Evolutionary conservation across 768 basidiomycete species (phyloP), one percentile per base, ranked within the genome.

Genomic region (Termitomyces sp.): DNA sequence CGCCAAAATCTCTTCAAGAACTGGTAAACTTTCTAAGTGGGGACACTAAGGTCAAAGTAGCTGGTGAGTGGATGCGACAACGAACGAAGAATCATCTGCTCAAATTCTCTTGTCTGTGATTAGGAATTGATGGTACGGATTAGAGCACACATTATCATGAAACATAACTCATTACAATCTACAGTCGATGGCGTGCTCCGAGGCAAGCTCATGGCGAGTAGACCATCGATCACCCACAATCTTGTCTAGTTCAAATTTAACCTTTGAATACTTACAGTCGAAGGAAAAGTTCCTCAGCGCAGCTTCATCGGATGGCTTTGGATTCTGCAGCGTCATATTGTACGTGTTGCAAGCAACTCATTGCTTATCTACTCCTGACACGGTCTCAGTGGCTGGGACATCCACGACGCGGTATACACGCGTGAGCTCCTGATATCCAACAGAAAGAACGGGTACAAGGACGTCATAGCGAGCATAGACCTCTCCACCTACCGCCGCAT

Each of bases 271-370:
- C 54, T 38, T n/a, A 48, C 68, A 97, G 93, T 90, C 89, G 15
- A 97, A 90, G 72, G 79, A 86, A 50, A 98, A 98, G 73, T 97
- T 98, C 68, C 67, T 97, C 35, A 84, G 84, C 49, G 88, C 91
- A 0, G 89, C 78, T 8, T 81, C 85, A 50, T 81, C 86, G 0
- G 84, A 86, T 60, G 93, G 93, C 0, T 96, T 97, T 68, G 92
- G 93, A 5, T 97, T 95, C 73, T 96, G 92, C 73, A 91, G 89
- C 63, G 89, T 95, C 48, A 84, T 95, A 55, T 98, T 95, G 91
- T 90, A 21, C 38, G 52, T 52, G 17, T 15, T 10, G 7, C 28
- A 33, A 14, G 28, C 41, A 28, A 8, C n/a, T 23, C 15, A 44
- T 23, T 5, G 3, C 7, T 12, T 11, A 31, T 33, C 15, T 12